Base-by-base conservation (phyloP, 2,329 filamentous ascomycete genomes). In the Chrysoporthe austroafricana region DNA sequence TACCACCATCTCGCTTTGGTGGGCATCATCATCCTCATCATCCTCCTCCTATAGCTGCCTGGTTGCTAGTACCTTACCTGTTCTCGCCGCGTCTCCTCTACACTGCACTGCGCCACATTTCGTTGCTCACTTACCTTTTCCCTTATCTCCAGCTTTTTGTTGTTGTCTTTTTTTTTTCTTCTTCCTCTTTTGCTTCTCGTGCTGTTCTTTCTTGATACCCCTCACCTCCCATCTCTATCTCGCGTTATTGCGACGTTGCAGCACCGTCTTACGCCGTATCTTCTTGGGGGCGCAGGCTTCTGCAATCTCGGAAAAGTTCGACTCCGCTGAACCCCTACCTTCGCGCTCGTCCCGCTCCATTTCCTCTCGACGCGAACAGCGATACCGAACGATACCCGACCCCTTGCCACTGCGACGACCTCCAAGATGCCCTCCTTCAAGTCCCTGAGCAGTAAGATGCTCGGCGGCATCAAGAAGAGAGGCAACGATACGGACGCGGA, bases 401-500 rank as follows among this genome's bases (percentile, higher is more conserved):
- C 57, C 26, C 50, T 5, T 5, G 21, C 43, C 48, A 60, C 34
- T 3, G 39, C n/a, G 44, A 36, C 9, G 9, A 18, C 39, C n/a
- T 21, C 32, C 63, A 69, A 16, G 57, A 70, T 69, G 69, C 68
- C 66, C 61, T 68, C 77, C 71, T 82, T 83, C 81, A 87, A 85
- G 78, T 80, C 82, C 48, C 81, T 87, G 69, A 84, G 81, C 76
- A 84, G 82, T 76, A 86, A 83, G 80, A 80, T 87, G 82, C 79
- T 87, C 57, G 84, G 83, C 71, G 85, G 79, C 79, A 82, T 88
- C 76, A 85, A 80, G 74, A 83, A 81, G 75, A 82, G 80, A 32
- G 56, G 56, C 39, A 61, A 43, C 18, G 66, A 69, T 8, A 63
- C 36, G n/a, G 54, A 50, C 6, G 64, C 60, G 56, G 62, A 39